Evolutionary conservation across 202 grass and related monocot genomes (phyloP).

Genomic region (Bolboschoenoplectus hybrid): DNA sequence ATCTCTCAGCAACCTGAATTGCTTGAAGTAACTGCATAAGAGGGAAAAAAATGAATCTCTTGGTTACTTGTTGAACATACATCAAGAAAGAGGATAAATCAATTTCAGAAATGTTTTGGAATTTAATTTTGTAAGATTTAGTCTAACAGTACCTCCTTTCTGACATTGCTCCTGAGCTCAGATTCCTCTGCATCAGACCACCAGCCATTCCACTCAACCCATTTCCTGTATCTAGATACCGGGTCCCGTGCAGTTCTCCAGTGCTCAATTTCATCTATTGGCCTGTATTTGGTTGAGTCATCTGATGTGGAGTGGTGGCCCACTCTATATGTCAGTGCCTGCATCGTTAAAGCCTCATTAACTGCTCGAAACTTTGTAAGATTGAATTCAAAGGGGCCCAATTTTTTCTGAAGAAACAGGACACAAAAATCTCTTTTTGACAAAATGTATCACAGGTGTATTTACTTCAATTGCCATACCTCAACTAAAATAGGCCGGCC

Average conservation of each 20-base stretch:
- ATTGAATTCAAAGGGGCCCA: neutral
- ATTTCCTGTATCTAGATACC: conserved; percentile 83
- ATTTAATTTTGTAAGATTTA: neutral
- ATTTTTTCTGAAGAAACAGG: no score
- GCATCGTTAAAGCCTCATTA: conserved; percentile 41
- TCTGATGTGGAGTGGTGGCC: conserved; percentile 97
- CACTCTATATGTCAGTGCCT: conserved; percentile 86
- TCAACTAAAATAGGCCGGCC: conserved; percentile 86
- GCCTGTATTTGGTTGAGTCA: conserved; percentile 88
- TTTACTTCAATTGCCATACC: conserved; percentile 44
- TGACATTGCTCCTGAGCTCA: conserved; percentile 64
- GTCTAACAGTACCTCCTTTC: conserved; percentile 61
- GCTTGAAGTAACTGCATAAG: conserved; percentile 67
- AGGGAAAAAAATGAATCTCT: neutral
- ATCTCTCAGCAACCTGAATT: conserved; percentile 88
- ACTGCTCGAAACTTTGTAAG: neutral
- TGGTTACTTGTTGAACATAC: neutral
- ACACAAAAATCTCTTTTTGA: neutral
- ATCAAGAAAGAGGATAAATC: neutral
- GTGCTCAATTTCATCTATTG: conserved; percentile 81
- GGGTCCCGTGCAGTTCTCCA: conserved; percentile 82
- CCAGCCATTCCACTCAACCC: conserved; percentile 84
- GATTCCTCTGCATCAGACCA: conserved; percentile 74
- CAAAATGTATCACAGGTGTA: neutral
- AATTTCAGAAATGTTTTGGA: conserved; percentile 12